Conservation (phyloP, 2,329 filamentous ascomycete genomes). For the Alternaria angustiovoidea region DNA sequence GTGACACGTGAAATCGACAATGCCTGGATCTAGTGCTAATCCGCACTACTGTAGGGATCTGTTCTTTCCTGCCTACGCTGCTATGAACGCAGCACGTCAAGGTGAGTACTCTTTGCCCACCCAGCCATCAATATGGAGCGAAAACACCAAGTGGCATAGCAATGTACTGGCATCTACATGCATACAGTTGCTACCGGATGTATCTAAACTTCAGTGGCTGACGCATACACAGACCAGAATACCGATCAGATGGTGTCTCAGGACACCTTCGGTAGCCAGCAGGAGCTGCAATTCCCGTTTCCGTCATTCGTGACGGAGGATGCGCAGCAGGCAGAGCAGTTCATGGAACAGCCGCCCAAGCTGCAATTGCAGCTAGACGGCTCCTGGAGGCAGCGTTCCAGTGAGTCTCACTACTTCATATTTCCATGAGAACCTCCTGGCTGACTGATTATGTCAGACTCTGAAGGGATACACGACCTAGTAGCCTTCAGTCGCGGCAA, state of each 20-base stretch:
- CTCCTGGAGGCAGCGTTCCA: neutral
- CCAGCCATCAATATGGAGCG: too few species aligned
- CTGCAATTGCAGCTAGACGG: neutral
- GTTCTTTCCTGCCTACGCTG: neutral
- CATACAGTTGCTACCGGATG: neutral
- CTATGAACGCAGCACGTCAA: neutral
- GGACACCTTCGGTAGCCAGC: neutral
- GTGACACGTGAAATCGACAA: too few species aligned
- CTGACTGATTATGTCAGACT: neutral
- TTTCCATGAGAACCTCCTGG: neutral
- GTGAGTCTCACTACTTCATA: neutral
- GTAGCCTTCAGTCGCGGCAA: neutral
- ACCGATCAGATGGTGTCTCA: neutral
- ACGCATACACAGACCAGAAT: constrained; percentile 1
- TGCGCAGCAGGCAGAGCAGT: neutral
- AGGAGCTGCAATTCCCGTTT: neutral
- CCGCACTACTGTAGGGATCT: neutral
- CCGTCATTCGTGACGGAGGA: neutral
- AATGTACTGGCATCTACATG: neutral
- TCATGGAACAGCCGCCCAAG: neutral
- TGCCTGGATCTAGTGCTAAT: too few species aligned
- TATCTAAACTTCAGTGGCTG: neutral
- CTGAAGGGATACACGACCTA: constrained; percentile 1
- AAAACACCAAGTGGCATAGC: neutral
- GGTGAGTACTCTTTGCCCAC: constrained; percentile 3